These are phyloP conservation scores for Aphanomyces cochlioides DNA, from an alignment of 352 stramenopile species.

Conservation along the genomic window DNA sequence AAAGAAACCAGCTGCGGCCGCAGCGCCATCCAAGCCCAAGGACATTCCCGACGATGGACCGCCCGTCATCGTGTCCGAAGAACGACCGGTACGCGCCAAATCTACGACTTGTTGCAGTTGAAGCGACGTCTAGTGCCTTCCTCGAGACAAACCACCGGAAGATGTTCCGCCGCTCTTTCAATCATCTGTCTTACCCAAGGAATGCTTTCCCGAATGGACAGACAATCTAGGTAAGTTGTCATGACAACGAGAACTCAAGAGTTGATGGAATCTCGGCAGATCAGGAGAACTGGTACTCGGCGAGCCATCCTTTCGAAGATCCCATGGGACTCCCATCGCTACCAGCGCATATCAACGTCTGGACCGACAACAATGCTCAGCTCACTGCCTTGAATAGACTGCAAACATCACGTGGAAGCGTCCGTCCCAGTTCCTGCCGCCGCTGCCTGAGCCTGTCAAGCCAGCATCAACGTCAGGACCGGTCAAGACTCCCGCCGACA, in stretches of 20 bases:
- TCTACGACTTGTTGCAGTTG: neutral
- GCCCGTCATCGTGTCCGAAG: conserved; percentile 9
- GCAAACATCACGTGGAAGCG: conserved; percentile 56
- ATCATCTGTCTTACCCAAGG: conserved; percentile 35
- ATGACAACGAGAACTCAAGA: neutral
- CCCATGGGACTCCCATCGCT: conserved; percentile 35
- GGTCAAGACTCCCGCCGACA: conserved; percentile 35
- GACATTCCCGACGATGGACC: conserved; percentile 13
- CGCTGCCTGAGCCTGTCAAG: conserved; percentile 40
- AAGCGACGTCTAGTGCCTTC: neutral
- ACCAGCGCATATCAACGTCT: conserved; percentile 33
- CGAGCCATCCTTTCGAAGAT: conserved; percentile 50
- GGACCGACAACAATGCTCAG: neutral
- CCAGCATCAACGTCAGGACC: conserved; percentile 32
- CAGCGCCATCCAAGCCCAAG: neutral
- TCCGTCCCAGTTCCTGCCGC: conserved; percentile 52
- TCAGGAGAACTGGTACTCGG: conserved; percentile 48
- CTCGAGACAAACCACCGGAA: conserved; percentile 19
- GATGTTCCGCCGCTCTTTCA: conserved; percentile 46
- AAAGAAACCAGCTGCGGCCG: conserved; percentile 13
- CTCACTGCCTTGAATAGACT: conserved; percentile 3
- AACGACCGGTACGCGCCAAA: conserved; percentile 12
- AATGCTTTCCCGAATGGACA: conserved; percentile 66
- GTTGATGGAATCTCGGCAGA: conserved; percentile 30
- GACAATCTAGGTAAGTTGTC: conserved; percentile 31